Evolutionary conservation across 2,329 filamentous ascomycete genomes (phyloP).

Genomic region (Stylonectria norvegica): DNA sequence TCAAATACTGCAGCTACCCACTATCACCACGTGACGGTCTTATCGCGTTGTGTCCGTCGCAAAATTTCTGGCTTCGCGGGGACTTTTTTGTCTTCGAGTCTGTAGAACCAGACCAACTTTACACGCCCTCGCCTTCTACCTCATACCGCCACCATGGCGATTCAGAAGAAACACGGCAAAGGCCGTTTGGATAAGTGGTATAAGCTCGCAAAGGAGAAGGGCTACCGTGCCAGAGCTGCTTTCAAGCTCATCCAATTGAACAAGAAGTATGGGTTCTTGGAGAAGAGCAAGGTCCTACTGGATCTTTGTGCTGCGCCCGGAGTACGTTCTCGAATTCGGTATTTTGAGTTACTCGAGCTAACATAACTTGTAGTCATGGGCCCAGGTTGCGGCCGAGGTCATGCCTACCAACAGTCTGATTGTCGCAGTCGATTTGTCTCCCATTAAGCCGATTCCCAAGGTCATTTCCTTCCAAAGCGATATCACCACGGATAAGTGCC

Average conservation of each 20-base stretch:
- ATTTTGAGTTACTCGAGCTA: slow-evolving; percentile 15
- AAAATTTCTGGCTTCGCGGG: slow-evolving; percentile 35
- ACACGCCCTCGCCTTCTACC: not conserved
- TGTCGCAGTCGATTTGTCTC: slow-evolving; percentile 87
- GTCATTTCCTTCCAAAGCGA: slow-evolving; percentile 96
- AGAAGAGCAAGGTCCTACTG: slow-evolving; percentile 92
- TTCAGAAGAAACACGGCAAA: slow-evolving; percentile 98
- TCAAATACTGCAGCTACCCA: not conserved
- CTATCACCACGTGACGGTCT: slow-evolving; percentile 35
- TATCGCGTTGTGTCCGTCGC: slow-evolving; percentile 26
- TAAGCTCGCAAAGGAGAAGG: slow-evolving; percentile 96
- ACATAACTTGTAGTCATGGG: slow-evolving; percentile 69
- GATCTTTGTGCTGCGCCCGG: slow-evolving; percentile 98
- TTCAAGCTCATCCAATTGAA: slow-evolving; percentile 99
- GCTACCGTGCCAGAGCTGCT: slow-evolving; percentile 89
- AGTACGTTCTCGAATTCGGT: slow-evolving; percentile 45
- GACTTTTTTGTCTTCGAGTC: slow-evolving; percentile 3
- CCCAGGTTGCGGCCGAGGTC: slow-evolving; percentile 90
- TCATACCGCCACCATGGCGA: slow-evolving; percentile 63
- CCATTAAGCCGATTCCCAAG: slow-evolving; percentile 92
- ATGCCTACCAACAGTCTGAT: slow-evolving; percentile 92
- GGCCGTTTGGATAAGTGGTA: slow-evolving; percentile 99
- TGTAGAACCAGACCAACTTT: not conserved
- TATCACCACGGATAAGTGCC: slow-evolving; percentile 95
- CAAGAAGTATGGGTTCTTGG: slow-evolving; percentile 97